Percentiles rank a stretch among this genome's conserved stretches.
These are phyloP conservation scores for Mycotypha africana DNA, from an alignment of 371 early-diverging fungal species.

Conservation along the genomic window DNA sequence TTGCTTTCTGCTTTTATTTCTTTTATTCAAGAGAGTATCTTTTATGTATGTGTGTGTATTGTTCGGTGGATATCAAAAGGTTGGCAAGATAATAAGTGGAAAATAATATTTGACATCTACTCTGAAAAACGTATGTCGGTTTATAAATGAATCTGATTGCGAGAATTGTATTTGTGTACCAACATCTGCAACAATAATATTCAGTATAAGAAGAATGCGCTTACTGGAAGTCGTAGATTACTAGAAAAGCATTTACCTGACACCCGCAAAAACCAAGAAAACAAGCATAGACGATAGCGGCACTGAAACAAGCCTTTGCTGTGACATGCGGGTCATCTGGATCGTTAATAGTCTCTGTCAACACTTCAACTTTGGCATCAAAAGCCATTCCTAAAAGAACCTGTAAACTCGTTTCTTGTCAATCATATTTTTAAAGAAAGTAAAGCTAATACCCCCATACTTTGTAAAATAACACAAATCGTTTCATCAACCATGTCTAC, in stretches of 20 bases:
- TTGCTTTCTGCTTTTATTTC: too few species aligned
- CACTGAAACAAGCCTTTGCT: constrained; percentile 61
- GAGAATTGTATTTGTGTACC: constrained; percentile 46
- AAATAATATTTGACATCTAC: too few species aligned
- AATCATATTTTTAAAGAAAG: too few species aligned
- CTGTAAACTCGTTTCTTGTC: too few species aligned
- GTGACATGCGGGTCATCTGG: constrained; percentile 63
- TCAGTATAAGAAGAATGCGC: not conserved
- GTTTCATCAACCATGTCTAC: too few species aligned
- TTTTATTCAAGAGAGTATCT: too few species aligned
- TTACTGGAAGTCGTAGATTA: too few species aligned
- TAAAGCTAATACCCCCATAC: not conserved
- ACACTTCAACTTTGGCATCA: constrained; percentile 57
- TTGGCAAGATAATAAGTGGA: too few species aligned
- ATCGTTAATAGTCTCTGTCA: constrained; percentile 55
- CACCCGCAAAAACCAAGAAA: constrained; percentile 65
- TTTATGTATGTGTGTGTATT: too few species aligned
- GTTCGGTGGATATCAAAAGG: too few species aligned
- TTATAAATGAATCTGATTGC: constrained; percentile 48
- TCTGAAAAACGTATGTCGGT: too few species aligned
- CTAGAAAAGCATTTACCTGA: constrained; percentile 54
- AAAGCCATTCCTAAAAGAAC: constrained; percentile 58
- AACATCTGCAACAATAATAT: constrained; percentile 17
- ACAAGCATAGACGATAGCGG: constrained; percentile 63
- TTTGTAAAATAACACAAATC: too few species aligned